A percentile compares a stretch with the other conserved stretches of the same genome.
Evolutionary conservation across 129 eudicot species (phyloP).

Genomic region (Cynara cardunculus): DNA sequence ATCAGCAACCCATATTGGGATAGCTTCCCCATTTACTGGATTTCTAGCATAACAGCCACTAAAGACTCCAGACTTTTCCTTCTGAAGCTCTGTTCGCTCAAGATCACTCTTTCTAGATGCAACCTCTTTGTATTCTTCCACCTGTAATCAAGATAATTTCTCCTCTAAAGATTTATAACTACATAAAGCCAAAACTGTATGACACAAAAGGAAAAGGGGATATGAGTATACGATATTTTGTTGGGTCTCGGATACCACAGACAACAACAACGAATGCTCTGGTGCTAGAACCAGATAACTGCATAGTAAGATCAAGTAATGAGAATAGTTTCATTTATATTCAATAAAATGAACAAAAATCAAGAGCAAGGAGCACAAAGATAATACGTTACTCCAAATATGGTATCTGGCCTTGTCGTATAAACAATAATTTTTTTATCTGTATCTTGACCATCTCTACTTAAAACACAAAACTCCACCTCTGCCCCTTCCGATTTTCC

Average conservation of each 20-base stretch:
- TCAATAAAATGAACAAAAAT: constrained; percentile 1
- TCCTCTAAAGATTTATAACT: not conserved
- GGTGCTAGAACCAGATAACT: constrained; percentile 97
- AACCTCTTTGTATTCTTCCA: constrained; percentile 78
- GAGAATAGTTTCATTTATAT: not conserved
- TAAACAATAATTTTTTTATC: constrained; percentile 63
- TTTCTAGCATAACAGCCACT: constrained; percentile 88
- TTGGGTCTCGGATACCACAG: constrained; percentile 63
- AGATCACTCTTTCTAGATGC: constrained; percentile 93
- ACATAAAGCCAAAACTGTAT: not conserved
- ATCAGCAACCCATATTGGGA: constrained; percentile 96
- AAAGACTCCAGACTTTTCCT: constrained; percentile 93
- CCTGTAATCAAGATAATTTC: constrained; percentile 38
- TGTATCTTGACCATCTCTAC: constrained; percentile 44
- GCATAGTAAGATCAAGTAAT: constrained; percentile 28
- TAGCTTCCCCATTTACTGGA: constrained; percentile 74
- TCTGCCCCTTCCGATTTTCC: constrained; percentile 98
- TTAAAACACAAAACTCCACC: constrained; percentile 58
- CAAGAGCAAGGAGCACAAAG: constrained; percentile 18
- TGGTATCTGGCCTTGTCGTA: constrained; percentile 94
- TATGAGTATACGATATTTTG: constrained; percentile 43
- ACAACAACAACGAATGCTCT: constrained; percentile 72
- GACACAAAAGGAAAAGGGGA: not conserved
- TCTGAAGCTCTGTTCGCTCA: constrained; percentile 96
- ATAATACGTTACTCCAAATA: constrained; percentile 94